These are phyloP conservation scores for Globisporangium irregulare DNA, from an alignment of 352 stramenopile genomes.

Conservation along the genomic window DNA sequence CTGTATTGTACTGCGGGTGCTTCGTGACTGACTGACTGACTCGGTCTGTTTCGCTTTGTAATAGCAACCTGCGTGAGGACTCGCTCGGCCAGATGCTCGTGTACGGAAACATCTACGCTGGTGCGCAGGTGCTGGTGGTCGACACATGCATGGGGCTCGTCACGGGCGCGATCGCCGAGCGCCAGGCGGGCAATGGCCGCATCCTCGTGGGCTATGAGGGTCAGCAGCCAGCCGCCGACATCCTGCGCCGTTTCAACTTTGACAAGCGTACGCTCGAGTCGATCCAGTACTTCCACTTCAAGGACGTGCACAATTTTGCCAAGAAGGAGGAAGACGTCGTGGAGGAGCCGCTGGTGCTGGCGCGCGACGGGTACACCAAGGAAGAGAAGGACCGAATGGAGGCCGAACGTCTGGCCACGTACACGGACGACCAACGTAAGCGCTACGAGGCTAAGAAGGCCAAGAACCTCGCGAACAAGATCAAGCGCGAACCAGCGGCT, in stretches of 20 bases:
- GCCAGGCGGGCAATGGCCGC: conserved; percentile 60
- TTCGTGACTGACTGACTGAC: not conserved
- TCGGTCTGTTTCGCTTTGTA: not conserved
- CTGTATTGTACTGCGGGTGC: not conserved
- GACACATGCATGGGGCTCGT: conserved; percentile 93
- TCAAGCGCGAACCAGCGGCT: conserved; percentile 65
- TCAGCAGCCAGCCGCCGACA: conserved; percentile 71
- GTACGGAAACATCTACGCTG: conserved; percentile 91
- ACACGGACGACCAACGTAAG: conserved; percentile 77
- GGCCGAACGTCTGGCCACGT: conserved; percentile 79
- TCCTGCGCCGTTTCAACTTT: conserved; percentile 85
- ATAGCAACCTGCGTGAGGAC: conserved; percentile 89
- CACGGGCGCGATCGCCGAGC: conserved; percentile 86
- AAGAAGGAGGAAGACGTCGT: conserved; percentile 54
- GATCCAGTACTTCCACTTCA: conserved; percentile 76
- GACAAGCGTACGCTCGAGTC: conserved; percentile 71
- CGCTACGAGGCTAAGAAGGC: conserved; percentile 80
- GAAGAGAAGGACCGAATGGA: conserved; percentile 62
- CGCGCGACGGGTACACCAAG: conserved; percentile 49
- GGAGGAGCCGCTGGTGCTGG: conserved; percentile 28
- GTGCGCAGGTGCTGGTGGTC: conserved; percentile 87
- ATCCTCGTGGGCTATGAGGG: conserved; percentile 75
- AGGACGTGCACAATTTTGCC: conserved; percentile 46
- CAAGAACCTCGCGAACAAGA: conserved; percentile 65
- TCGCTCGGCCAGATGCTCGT: conserved; percentile 92